Evolutionary conservation across 805 yeast species (phyloP), one percentile per base, ranked within the genome.

Genomic region (Ogataea ganodermae): DNA sequence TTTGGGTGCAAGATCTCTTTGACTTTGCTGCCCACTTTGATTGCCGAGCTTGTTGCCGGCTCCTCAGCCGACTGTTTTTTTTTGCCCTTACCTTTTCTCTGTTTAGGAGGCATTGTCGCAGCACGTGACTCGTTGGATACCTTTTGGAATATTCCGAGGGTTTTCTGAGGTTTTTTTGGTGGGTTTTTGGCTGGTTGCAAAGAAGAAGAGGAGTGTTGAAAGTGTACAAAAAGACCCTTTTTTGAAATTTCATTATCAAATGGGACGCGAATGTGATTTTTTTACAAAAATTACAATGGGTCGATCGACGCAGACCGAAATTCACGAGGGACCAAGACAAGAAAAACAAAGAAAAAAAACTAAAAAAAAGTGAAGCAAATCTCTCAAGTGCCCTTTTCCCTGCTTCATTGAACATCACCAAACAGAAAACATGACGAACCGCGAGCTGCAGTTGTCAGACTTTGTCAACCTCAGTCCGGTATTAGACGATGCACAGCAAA

Each of bases 381-480:
- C 22, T 21, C 28, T 23, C 22, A 12, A 8, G 16, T 33, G 9
- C 18, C 6, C 3, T 17, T 17, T 18, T 3, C n/a, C n/a, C 24
- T 33, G 9, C 14, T 33, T 33, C 24, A 14, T 33, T 18, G 7
- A 7, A 7, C 13, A 27, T n/a, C 14, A 7, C 27, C 27, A 24
- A 7, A 24, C 6, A 24, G 9, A 4, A 31, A 7, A 4, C 3
- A 20, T 20, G 23, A 33, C 6, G 12, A 23, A 33, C 8, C 17
- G 27, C 7, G 42, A 38, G 17, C 17, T 14, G 22, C 43, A 30
- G 27, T 10, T 26, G 16, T 26, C 27, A 14, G 35, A 30, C 28
- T 49, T 48, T 32, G 24, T 45, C 13, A 45, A 33, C 14, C 33
- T 56, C 22, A 55, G 51, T 39, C 52, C 56, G 13, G 50, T 52